Conservation (phyloP, 352 stramenopile species). For the Phytophthora gonapodyides region DNA sequence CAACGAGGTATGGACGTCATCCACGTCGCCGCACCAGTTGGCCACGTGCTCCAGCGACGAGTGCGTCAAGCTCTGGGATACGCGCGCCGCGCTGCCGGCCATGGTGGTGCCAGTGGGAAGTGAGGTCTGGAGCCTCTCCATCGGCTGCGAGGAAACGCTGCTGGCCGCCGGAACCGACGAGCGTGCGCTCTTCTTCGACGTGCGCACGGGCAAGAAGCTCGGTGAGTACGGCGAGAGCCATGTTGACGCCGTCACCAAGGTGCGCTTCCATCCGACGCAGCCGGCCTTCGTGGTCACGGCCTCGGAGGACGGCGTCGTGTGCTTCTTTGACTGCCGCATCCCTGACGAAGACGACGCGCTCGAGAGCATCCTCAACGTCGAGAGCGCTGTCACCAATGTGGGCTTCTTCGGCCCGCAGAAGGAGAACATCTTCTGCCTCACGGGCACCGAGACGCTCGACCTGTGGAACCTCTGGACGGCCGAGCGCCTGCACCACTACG, state of each 20-base stretch:
- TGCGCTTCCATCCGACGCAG: conserved; percentile 85
- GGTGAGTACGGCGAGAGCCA: conserved; percentile 89
- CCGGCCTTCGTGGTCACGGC: conserved; percentile 84
- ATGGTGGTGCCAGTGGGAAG: conserved; percentile 67
- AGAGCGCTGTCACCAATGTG: conserved; percentile 87
- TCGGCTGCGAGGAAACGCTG: conserved; percentile 79
- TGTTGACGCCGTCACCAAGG: conserved; percentile 87
- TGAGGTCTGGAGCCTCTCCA: conserved; percentile 82
- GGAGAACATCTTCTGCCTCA: conserved; percentile 88
- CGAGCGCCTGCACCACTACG: conserved; percentile 81
- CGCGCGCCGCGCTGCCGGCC: conserved; percentile 54
- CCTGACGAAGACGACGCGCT: conserved; percentile 87
- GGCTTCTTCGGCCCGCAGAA: conserved; percentile 86
- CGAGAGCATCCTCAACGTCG: conserved; percentile 90
- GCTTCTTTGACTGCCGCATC: conserved; percentile 88
- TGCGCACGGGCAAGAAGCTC: conserved; percentile 69
- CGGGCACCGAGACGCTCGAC: conserved; percentile 88
- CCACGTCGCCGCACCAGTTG: conserved; percentile 61
- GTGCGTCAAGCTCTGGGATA: conserved; percentile 87
- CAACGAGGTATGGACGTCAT: conserved; percentile 81
- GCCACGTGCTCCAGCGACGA: conserved; percentile 87
- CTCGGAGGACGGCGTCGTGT: conserved; percentile 91
- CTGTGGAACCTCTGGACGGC: conserved; percentile 90
- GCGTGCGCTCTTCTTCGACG: conserved; percentile 82
- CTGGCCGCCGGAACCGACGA: conserved; percentile 75